Evolutionary conservation across 2,329 filamentous ascomycete species (phyloP), one percentile per base, ranked within the genome.

Genomic region (Beauveria asiatica): DNA sequence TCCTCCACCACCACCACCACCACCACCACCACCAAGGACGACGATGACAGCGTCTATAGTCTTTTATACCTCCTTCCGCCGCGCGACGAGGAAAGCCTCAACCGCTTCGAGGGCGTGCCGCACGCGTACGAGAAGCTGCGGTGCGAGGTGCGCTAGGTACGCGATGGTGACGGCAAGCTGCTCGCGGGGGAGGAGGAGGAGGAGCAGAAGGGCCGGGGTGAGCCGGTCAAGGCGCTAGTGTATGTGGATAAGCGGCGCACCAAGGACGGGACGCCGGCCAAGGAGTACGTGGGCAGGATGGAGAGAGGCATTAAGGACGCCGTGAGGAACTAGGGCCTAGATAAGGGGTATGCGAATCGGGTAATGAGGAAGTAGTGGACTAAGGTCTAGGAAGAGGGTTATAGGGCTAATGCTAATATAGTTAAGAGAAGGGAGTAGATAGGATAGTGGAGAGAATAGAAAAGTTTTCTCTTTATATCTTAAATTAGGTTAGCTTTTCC

Each of bases 271-370:
- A 61, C 48, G 48, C 80, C 83, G 3, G 72, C 73, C 65, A 66
- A 75, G 2, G 86, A 88, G 73, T 89, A 88, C 66, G 71, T 88
- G 8, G 75, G 71, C 48, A 71, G 85, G 30, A 87, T 89, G 82
- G 86, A 88, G 68, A 71, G 70, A 64, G 86, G 83, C 1, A 83
- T 89, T 30, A 64, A 72, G 37, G 85, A 89, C 72, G 85, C 83
- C 27, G 62, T 82, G 17, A 67, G 67, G 62, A 72, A 77, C 64
- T 77, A 75, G 71, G 83, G 82, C 0, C 69, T 89, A 67, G 82
- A 84, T 37, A 62, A 70, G 65, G 66, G 61, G 44, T 89, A 87
- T 71, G 82, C 85, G 6, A 69, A 80, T 2, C 63, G 68, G 33
- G 78, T 83, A 6, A 74, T 87, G 74, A 75, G 83, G 68, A 72